Base-by-base conservation (phyloP, 495 filamentous ascomycete species). In the Penicillium chermesinum region DNA sequence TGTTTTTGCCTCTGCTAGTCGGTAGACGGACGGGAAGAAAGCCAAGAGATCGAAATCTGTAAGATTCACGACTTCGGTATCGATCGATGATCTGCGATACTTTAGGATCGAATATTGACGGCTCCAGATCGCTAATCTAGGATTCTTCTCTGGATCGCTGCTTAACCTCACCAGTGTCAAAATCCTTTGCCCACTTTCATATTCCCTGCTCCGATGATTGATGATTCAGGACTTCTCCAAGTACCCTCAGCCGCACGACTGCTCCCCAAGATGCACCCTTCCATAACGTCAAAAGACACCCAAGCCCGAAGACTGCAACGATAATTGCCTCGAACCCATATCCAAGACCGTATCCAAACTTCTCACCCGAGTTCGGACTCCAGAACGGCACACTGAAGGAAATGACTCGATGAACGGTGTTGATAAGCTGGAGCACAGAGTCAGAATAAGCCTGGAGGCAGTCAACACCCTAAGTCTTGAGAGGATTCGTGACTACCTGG, bases 381-480 rank as follows among this genome's bases (percentile, higher is more conserved):
- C 40, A 43, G 22, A 43, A 43, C 5, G 40, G 40, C 5, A 43
- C 40, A 1, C 20, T 43, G 25, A 43, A 43, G 7, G 40, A 43
- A 9, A 43, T 2, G 32, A 43, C 32, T 16, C 32, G 40, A 25
- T 22, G 40, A 43, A 43, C n/a, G 0, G 22, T 25, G 21, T 43
- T 43, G n/a, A 43, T 33, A 12, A 43, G 40, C 17, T 43, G 40
- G 17, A 43, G 22, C n/a, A 43, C 40, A 2, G 40, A 43, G 16
- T 22, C 40, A 5, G 40, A 25, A 16, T 33, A 22, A 2, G 40
- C 12, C 12, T 20, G 12, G 1, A 43, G 22, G 18, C 40, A 43
- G n/a, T 43, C 40, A 15, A 43, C 40, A 43, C 40, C 15, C 15
- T 43, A 43, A 16, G 40, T 43, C 25, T 43, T 43, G n/a, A 43